Evolutionary conservation across 2,329 filamentous ascomycete genomes (phyloP), one percentile per base, ranked within the genome.

Genomic region (Trichophyton rubrum): DNA sequence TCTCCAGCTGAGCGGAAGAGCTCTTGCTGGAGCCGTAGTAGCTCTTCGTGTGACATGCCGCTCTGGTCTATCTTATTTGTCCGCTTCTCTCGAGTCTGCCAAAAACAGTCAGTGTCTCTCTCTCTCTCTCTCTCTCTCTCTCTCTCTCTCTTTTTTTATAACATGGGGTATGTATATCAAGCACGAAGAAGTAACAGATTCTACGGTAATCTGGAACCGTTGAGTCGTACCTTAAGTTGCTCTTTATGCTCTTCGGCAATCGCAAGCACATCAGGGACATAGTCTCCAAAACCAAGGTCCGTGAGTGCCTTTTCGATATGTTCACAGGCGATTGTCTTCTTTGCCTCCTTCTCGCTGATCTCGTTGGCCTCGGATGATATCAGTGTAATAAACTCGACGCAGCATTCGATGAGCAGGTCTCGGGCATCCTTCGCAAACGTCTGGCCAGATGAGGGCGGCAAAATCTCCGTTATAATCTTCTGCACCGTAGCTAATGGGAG

Each of bases 331-430:
- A 99, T 99, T 3, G 93, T 99, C 82, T 99, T 99, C 79, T 99
- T 99, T 57, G 91, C 90, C 70, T 99, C 93, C 75, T 96, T 96
- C 73, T 99, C 93, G 11, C 91, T 95, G 65, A 99, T 99, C 69
- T 99, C 93, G 75, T 99, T 99, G 64, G 93, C 93, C 77, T 99
- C 92, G 56, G 90, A 95, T n/a, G 91, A 96, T 67, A 99, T 88
- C 69, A 99, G 84, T 17, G 93, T 97, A 74, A 99, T 96, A 74
- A 99, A 99, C 74, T 99, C 93, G 69, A 99, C 92, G 71, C 93
- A 99, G 78, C 93, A 97, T 78, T 97, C 93, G 69, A 99, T 99
- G 59, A 99, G 81, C 2, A 97, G 81, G 71, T 99, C 93, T 62
- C 93, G 87, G 11, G 92, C 91, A 69, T 99, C 93, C 73, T 96